Conservation (phyloP, 495 filamentous ascomycete genomes). For the Aspergillus carlsbadensis region DNA sequence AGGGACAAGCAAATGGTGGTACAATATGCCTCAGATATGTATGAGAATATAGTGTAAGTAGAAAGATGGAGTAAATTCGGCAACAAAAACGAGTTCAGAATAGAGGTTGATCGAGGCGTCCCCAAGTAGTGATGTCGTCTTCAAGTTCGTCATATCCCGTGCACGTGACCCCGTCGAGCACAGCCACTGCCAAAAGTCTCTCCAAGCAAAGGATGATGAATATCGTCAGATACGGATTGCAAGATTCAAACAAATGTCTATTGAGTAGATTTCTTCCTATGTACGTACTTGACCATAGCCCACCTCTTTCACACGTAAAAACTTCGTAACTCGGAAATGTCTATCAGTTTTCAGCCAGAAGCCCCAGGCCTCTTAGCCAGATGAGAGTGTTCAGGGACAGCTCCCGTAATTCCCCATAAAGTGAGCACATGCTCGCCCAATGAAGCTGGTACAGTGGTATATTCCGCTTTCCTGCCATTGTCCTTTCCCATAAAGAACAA, state of each 20-base stretch:
- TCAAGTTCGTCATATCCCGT: too few species aligned
- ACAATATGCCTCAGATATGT: too few species aligned
- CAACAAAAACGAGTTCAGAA: too few species aligned
- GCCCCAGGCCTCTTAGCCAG: constrained; percentile 11
- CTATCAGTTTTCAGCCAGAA: constrained; percentile 10
- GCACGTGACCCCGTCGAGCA: too few species aligned
- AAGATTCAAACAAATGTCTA: not conserved
- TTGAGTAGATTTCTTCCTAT: constrained; percentile 6
- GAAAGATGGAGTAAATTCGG: too few species aligned
- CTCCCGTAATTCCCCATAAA: not conserved
- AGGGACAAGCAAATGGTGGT: too few species aligned
- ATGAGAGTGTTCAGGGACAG: not conserved
- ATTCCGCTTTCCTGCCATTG: not conserved
- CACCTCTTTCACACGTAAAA: constrained; percentile 7
- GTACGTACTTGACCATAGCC: constrained; percentile 4
- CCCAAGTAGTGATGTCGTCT: not conserved
- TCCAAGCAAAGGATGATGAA: too few species aligned
- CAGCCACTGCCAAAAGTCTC: too few species aligned
- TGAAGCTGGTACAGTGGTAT: constrained; percentile 2
- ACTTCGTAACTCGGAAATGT: constrained; percentile 10
- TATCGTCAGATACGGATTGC: too few species aligned
- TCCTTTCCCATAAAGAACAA: not conserved
- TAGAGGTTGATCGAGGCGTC: not conserved
- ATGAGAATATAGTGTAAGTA: too few species aligned
- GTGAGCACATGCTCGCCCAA: constrained; percentile 7